Conservation (phyloP, 768 basidiomycete genomes). For the Xerocomus spinulosus region DNA sequence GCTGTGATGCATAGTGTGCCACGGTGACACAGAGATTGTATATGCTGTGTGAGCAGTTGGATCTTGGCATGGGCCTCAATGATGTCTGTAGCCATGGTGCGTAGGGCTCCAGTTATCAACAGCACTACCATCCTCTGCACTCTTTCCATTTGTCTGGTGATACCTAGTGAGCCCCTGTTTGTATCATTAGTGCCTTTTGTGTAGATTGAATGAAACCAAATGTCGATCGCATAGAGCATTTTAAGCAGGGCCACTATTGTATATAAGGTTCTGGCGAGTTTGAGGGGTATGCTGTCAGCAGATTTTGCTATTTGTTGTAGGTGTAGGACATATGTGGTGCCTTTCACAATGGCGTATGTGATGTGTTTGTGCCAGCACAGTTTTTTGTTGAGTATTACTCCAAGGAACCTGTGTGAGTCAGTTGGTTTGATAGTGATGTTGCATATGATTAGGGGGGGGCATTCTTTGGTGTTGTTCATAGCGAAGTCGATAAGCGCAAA, state of each 20-base stretch:
- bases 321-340: not conserved
- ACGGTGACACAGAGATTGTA: not conserved
- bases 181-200: no score
- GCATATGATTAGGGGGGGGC: not conserved
- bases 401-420: not conserved
- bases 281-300: slow-evolving; percentile 14
- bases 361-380: not conserved
- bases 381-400: not conserved
- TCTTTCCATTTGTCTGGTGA: not conserved
- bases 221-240: slow-evolving; percentile 32
- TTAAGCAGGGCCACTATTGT: slow-evolving; percentile 22
- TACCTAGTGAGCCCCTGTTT: not conserved
- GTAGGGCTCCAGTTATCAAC: not conserved
- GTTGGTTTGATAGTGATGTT: not conserved
- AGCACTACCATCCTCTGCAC: not conserved
- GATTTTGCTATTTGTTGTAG: not conserved
- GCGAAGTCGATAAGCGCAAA: slow-evolving; percentile 17
- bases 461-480: not conserved
- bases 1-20: not conserved
- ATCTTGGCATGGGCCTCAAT: not conserved
- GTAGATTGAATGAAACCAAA: slow-evolving; percentile 12
- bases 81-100: no score
- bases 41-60: not conserved
- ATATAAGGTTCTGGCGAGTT: slow-evolving; percentile 22
- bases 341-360: not conserved